Percentiles rank a stretch among this genome's conserved stretches.
These are phyloP conservation scores for Stylonectria norvegica DNA, from an alignment of 2,329 filamentous ascomycete species.

Conservation along the genomic window DNA sequence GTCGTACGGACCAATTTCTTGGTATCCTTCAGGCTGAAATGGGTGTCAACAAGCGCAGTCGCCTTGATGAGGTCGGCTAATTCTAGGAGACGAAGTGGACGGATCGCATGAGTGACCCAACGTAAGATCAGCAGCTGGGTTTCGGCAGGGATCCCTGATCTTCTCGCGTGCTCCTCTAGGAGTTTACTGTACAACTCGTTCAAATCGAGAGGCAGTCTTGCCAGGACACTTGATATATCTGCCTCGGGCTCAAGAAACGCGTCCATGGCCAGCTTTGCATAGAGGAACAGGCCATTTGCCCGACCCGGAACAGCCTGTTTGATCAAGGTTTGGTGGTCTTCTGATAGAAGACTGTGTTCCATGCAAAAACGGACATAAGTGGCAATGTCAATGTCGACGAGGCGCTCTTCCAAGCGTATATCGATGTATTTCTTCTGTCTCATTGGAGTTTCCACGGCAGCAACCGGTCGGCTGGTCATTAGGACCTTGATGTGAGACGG, in stretches of 20 bases:
- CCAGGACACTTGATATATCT: conserved; percentile 1
- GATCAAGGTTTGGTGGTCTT: conserved; percentile 9
- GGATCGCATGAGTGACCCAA: conserved; percentile 39
- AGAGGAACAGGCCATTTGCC: conserved; percentile 19
- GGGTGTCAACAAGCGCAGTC: background rate
- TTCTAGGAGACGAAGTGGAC: conserved; percentile 42
- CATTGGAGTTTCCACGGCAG: conserved; percentile 28
- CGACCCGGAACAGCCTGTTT: conserved; percentile 30
- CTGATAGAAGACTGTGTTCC: conserved; percentile 9
- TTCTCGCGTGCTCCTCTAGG: conserved; percentile 4
- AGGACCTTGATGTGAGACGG: conserved; percentile 37
- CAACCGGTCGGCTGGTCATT: conserved; percentile 40
- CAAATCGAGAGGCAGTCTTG: conserved; percentile 4
- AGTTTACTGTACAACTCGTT: conserved; percentile 9
- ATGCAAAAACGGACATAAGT: conserved; percentile 20
- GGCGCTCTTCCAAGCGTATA: conserved; percentile 33
- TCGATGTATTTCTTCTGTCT: conserved; percentile 22
- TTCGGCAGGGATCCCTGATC: conserved; percentile 29
- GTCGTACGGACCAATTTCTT: conserved; percentile 39
- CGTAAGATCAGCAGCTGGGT: conserved; percentile 38
- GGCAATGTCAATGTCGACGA: conserved; percentile 39
- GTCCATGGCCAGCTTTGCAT: conserved; percentile 22
- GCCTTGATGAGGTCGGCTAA: conserved; percentile 27
- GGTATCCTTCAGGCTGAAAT: conserved; percentile 20
- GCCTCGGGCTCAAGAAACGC: conserved; percentile 10